Base-by-base conservation (phyloP, 2,329 filamentous ascomycete genomes). In the Penicillium sp. region DNA sequence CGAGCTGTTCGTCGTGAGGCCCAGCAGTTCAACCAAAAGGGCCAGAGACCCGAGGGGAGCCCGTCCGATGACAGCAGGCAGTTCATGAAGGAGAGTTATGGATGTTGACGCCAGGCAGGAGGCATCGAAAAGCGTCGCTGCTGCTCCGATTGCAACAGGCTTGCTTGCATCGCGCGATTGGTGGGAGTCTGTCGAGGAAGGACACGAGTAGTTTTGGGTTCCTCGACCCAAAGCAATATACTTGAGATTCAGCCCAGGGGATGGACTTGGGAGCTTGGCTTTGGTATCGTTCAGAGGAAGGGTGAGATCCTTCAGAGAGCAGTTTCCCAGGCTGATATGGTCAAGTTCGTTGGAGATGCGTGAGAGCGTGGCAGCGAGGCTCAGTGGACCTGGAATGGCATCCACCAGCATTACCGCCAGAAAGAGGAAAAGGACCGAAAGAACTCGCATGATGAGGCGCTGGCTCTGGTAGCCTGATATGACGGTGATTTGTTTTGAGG, bases 131-230 rank as follows among this genome's bases (percentile, higher is more conserved):
- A 82, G 73, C 2, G 74, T 75, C 2, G 80, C 81, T n/a, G 77
- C 69, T 22, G 81, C 81, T 10, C 80, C 80, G 38, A 76, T 68
- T 8, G 79, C 67, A 14, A 66, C 59, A 14, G 82, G 80, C 0
- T 56, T 54, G 11, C 67, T 54, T 0, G 49, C 42, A 10, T 58
- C 38, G 14, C 47, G 50, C 25, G 49, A 49, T 6, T 62, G 37
- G 11, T 42, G 41, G 31, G 72, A 66, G 3, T 63, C 61, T 6
- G 68, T 56, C 37, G 66, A 63, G 38, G 73, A 64, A 2, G 64
- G 51, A 62, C 81, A 83, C 15, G 78, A 79, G 66, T 82, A 84
- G 72, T 83, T 83, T 62, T 84, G 81, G 12, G 79, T 81, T 41
- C 82, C 82, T 25, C 75, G 71, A 55, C 81, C 82, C 20, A 82